Base-by-base conservation (phyloP, 805 yeast species). In the Sugiyamaella floridensis region DNA sequence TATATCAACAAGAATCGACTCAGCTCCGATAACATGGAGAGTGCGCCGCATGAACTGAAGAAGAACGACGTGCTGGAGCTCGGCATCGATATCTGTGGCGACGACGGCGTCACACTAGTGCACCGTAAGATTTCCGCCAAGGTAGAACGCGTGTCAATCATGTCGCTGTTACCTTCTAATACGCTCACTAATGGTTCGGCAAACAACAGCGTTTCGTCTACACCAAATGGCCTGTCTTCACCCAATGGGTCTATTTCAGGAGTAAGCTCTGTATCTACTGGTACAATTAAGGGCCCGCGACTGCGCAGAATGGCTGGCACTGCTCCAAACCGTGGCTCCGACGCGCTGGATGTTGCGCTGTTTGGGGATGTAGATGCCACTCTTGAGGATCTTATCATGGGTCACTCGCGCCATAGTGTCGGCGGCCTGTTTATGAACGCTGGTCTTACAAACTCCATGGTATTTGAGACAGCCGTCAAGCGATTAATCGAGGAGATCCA, bases 61-160 rank as follows among this genome's bases (percentile, higher is more conserved):
- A 74, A 82, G n/a, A 90, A 87, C 22, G 99, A 93, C 68, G 75
- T 80, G n/a, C 76, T 93, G n/a, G 95, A 92, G 62, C 72, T 93
- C 51, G 99, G 99, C 1, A 89, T 95, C 49, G 95, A 95, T 63
- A 86, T 93, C 51, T 55, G 66, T 43, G 62, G 64, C 54, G 76
- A 71, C 45, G 74, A 70, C 44, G 68, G 71, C 19, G 71, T 72
- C 55, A 76, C 78, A 53, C 79, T 82, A 58, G 79, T 83, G 43
- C 98, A 93, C 69, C 81, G 89, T 62, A 89, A 88, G 65, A 93
- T 93, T 50, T 81, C 90, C 52, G 93, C 96, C 32, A 74, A 76
- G 49, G 85, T 93, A 14, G 95, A 87, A 47, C 83, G 83, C 54
- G 80, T 90, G 51, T 76, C 81, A 48, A 76, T 85, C 40, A 71